Base-by-base conservation (phyloP, 1,284 basidiomycete genomes). In the Boletus semigastroideus region DNA sequence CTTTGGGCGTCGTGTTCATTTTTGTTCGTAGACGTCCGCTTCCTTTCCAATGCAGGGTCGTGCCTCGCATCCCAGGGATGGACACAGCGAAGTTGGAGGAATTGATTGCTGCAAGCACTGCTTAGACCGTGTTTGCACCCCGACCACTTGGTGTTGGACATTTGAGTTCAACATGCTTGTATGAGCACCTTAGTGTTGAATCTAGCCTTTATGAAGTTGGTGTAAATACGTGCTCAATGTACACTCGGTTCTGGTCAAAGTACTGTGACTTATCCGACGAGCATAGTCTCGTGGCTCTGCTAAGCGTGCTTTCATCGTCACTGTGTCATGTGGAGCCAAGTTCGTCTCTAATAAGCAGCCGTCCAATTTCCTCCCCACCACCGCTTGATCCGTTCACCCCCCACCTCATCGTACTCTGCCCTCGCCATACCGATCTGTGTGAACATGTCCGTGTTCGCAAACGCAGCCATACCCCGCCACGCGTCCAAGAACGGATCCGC, bases 381-480 rank as follows among this genome's bases (percentile, higher is more conserved):
- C 56, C 75, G 73, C 61, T 82, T 84, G 51, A 89, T 76, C 36
- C 88, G 72, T 69, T 98, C 95, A 2, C 84, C 83, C 0, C 97
- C 97, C 73, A 85, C 84, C 70, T 99, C 97, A 4, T 94, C 86
- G 59, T 98, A 99, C 64, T 97, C 92, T 5, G 79, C 82, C 61
- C 78, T 82, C 4, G 88, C 91, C 41, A 90, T 78, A 1, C 78
- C 77, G 2, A 84, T 78, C 19, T 68, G 65, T 40, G 63, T 64
- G 54, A 87, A 89, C 53, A 82, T 85, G 0, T 78, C 74, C 8
- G 84, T 86, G 46, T 70, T 67, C 22, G 87, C 83, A 75, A 94
- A 97, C 53, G 78, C 77, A 5, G 91, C 90, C 92, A 98, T 97
- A 6, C 96, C 96, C 43, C 79, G 78, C 95, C 95, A 99, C 5